These are phyloP conservation scores for Tolypocladium nubicola DNA, from an alignment of 2,329 filamentous ascomycete genomes.

Conservation along the genomic window DNA sequence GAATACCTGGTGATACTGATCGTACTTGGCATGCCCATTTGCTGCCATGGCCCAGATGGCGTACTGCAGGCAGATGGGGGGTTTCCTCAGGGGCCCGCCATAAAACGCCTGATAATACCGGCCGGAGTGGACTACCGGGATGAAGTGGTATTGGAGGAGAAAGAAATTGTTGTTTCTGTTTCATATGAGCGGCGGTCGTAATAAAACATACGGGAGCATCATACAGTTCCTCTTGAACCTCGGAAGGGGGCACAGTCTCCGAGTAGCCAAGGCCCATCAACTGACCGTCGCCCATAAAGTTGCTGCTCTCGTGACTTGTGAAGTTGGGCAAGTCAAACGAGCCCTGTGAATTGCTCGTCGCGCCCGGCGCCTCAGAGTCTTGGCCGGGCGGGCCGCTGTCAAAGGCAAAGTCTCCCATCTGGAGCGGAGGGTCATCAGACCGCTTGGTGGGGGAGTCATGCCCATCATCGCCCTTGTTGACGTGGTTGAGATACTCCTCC, in stretches of 20 bases:
- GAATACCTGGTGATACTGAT: slow-evolving; percentile 62
- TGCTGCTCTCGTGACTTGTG: neutral
- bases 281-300: slow-evolving; percentile 13
- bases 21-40: slow-evolving; percentile 61
- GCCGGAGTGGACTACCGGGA: slow-evolving; percentile 69
- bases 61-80: slow-evolving; percentile 75
- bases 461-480: slow-evolving; percentile 27
- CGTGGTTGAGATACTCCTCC: slow-evolving; percentile 65
- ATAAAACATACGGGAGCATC: slow-evolving; percentile 12
- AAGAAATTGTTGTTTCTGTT: slow-evolving; percentile 66
- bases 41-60: slow-evolving; percentile 80
- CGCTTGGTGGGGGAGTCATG: neutral
- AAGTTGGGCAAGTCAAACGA: slow-evolving; percentile 8
- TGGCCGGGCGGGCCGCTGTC: slow-evolving; percentile 6
- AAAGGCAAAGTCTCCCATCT: slow-evolving; percentile 5
- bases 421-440: slow-evolving; percentile 1
- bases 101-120: slow-evolving; percentile 69
- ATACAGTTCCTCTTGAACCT: slow-evolving; percentile 76
- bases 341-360: slow-evolving; percentile 3
- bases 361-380: slow-evolving; percentile 4
- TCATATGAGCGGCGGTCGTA: neutral
- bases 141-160: slow-evolving; percentile 55
- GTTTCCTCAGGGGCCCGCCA: slow-evolving; percentile 59
- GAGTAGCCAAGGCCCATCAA: slow-evolving; percentile 73
- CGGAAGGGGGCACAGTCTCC: slow-evolving; percentile 67